Conservation (phyloP, 1,284 basidiomycete genomes). For the Neolentinus lepideus region DNA sequence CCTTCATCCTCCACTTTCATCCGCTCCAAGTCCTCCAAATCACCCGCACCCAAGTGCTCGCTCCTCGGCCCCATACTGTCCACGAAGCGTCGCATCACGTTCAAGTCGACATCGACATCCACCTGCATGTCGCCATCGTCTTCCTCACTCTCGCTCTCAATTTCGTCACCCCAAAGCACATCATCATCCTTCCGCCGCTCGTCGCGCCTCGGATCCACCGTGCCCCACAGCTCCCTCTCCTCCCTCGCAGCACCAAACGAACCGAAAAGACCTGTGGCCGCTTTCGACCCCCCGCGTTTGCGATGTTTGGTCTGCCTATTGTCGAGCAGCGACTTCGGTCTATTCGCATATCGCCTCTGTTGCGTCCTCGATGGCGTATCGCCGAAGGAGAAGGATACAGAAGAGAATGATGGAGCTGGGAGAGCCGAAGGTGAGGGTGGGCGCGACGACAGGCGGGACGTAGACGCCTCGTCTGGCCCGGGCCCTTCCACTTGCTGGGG, state of each 20-base stretch:
- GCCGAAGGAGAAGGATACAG: not conserved
- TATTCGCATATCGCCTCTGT: not conserved
- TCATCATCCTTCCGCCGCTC: constrained; percentile 60
- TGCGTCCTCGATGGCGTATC: not conserved
- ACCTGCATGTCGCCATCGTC: constrained; percentile 48
- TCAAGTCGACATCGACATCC: constrained; percentile 44
- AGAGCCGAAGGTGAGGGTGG: not conserved
- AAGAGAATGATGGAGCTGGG: not conserved
- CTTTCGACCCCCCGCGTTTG: constrained; percentile 5
- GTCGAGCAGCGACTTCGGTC: not conserved
- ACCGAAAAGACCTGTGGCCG: constrained; percentile 33
- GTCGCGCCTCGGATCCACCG: constrained; percentile 34
- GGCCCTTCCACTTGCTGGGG: constrained; percentile 21
- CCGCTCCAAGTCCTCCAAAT: constrained; percentile 47
- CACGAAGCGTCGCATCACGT: constrained; percentile 49
- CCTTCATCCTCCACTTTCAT: constrained; percentile 50
- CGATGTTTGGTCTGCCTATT: not conserved
- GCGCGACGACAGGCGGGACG: not conserved
- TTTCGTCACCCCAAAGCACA: constrained; percentile 62
- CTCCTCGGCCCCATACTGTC: constrained; percentile 35
- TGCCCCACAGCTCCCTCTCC: constrained; percentile 41
- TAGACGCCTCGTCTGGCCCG: constrained; percentile 2
- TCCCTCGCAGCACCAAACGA: constrained; percentile 47
- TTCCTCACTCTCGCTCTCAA: constrained; percentile 22
- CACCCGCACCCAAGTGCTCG: constrained; percentile 53